A percentile compares a stretch with the other conserved stretches of the same genome.
These are phyloP conservation scores for Acanthochlamys bracteata DNA, from an alignment of 106 monocot genomes.

Conservation along the genomic window DNA sequence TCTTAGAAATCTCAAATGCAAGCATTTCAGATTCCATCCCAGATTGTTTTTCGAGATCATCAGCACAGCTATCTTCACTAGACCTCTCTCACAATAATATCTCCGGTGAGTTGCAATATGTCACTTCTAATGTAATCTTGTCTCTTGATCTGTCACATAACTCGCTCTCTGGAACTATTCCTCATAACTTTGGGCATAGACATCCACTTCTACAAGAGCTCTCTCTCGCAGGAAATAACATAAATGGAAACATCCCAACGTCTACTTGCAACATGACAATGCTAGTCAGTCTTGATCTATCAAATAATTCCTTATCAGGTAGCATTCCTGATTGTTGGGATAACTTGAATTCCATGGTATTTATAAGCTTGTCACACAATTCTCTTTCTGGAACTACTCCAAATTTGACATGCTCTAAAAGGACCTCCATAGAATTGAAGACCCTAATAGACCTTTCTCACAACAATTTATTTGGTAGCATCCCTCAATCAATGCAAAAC, in stretches of 20 bases:
- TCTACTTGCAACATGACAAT: not conserved
- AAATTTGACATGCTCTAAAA: too few species aligned
- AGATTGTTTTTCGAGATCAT: too few species aligned
- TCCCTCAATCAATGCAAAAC: not conserved
- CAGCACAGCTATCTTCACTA: too few species aligned
- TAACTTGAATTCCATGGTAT: too few species aligned
- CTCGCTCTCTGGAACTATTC: too few species aligned
- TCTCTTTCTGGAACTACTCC: constrained; percentile 4
- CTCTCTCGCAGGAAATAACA: not conserved
- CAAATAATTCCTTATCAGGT: constrained; percentile 14
- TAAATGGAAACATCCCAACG: not conserved
- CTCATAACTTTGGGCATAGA: too few species aligned
- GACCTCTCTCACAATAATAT: constrained; percentile 1
- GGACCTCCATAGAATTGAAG: too few species aligned
- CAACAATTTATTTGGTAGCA: not conserved
- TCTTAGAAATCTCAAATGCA: too few species aligned
- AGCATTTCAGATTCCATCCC: too few species aligned
- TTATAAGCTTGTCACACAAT: not conserved
- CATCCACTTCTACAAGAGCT: too few species aligned
- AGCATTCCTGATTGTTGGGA: constrained; percentile 2
- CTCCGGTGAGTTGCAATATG: not conserved
- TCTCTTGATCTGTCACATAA: too few species aligned
- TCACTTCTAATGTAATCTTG: too few species aligned
- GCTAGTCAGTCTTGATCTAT: not conserved
- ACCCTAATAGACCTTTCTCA: not conserved